Percentiles rank a stretch among this genome's conserved stretches.
Conservation (phyloP, 2,329 filamentous ascomycete species). For the Rhinocladiella similis region DNA sequence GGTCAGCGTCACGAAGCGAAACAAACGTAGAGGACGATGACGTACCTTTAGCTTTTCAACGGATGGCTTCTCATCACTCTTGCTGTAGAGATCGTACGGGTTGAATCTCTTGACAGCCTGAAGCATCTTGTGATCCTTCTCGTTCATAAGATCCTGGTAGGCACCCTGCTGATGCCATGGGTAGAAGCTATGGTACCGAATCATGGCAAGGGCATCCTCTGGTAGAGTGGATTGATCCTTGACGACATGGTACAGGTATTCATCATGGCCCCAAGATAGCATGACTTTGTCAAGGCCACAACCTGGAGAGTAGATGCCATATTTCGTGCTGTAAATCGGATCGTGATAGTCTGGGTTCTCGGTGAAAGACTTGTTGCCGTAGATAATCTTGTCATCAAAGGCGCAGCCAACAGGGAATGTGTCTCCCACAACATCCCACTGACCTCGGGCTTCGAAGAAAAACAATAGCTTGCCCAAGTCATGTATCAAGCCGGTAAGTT, state of each 20-base stretch:
- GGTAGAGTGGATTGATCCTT: constrained; percentile 80
- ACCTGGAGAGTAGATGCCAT: constrained; percentile 76
- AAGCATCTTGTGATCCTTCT: constrained; percentile 77
- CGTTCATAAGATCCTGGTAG: constrained; percentile 79
- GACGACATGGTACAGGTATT: constrained; percentile 83
- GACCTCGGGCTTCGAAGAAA: constrained; percentile 72
- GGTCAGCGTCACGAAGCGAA: constrained; percentile 10
- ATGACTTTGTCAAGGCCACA: constrained; percentile 86
- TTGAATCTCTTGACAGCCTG: constrained; percentile 83
- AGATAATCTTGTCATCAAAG: constrained; percentile 72
- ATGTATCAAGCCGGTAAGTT: constrained; percentile 49
- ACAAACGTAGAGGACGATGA: neutral
- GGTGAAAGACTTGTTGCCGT: constrained; percentile 70
- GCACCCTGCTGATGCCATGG: constrained; percentile 83
- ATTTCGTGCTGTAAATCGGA: constrained; percentile 70
- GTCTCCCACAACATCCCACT: constrained; percentile 87
- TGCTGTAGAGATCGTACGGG: constrained; percentile 88
- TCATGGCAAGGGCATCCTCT: constrained; percentile 83
- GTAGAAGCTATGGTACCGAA: constrained; percentile 91
- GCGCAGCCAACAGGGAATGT: constrained; percentile 49
- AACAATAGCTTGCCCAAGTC: constrained; percentile 48
- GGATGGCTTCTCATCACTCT: constrained; percentile 78
- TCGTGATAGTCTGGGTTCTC: constrained; percentile 73
- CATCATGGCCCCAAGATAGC: constrained; percentile 87
- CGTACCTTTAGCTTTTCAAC: constrained; percentile 72